phyloP scores from a whole-genome alignment of 2,329 filamentous ascomycete genomes.

The Penicillium sp. region DNA sequence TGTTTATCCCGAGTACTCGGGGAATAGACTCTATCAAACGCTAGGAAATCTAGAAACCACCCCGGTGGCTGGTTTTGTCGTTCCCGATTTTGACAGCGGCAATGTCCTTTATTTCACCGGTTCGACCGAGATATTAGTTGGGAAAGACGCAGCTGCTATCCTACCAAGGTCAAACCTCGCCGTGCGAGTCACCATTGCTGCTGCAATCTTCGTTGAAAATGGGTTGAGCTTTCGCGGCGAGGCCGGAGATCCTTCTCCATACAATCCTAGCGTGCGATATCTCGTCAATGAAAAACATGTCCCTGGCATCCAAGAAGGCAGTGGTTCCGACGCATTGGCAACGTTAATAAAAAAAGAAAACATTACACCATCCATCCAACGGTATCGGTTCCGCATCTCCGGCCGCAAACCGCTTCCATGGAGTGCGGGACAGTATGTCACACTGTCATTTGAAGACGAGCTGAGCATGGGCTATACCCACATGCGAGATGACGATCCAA shows the following conservation, averaged over 20 bases:
- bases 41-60: slow-evolving; percentile 61
- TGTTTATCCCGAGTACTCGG: slow-evolving; percentile 74
- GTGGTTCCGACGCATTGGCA: slow-evolving; percentile 37
- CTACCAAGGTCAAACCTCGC: slow-evolving; percentile 65
- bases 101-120: slow-evolving; percentile 66
- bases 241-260: slow-evolving; percentile 57
- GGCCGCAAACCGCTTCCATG: slow-evolving; percentile 42
- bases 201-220: slow-evolving; percentile 53
- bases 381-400: slow-evolving; percentile 52
- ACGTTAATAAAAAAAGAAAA: slow-evolving; percentile 50
- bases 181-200: slow-evolving; percentile 52
- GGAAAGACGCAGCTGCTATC: slow-evolving; percentile 51
- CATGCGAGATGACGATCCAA: slow-evolving; percentile 73
- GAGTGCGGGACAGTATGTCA: slow-evolving; percentile 66
- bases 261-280: slow-evolving; percentile 65
- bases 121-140: slow-evolving; percentile 56
- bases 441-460: slow-evolving; percentile 55
- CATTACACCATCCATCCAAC: slow-evolving; percentile 58
- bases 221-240: slow-evolving; percentile 61
- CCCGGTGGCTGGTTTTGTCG: slow-evolving; percentile 58
- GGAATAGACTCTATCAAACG: slow-evolving; percentile 75
- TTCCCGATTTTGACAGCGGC: slow-evolving; percentile 66
- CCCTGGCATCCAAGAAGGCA: background rate
- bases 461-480: slow-evolving; percentile 68
- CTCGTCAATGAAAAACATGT: slow-evolving; percentile 50